Conservation (phyloP, 495 filamentous ascomycete species). For the Letharia columbiana region DNA sequence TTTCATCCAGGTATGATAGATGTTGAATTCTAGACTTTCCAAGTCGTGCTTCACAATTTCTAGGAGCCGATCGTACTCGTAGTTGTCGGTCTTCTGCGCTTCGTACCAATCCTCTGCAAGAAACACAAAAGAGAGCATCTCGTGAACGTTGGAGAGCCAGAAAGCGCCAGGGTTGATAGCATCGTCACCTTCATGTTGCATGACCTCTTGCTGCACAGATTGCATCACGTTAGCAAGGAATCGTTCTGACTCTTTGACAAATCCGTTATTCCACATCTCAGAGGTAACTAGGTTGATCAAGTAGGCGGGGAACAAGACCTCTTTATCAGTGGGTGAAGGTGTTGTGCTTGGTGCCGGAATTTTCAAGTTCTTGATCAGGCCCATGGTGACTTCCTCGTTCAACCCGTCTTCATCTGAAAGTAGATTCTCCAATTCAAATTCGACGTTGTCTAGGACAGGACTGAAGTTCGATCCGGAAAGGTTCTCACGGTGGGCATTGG, state of each 20-base stretch:
- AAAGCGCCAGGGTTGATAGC: constrained; percentile 96
- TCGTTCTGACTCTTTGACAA: constrained; percentile 97
- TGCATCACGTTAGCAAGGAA: constrained; percentile 99
- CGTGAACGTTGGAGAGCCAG: constrained; percentile 98
- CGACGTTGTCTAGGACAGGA: constrained; percentile 76
- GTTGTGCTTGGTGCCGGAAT: constrained; percentile 73
- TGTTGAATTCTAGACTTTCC: constrained; percentile 98
- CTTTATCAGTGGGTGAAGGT: constrained; percentile 90
- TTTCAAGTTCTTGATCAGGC: constrained; percentile 90
- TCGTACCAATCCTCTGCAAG: constrained; percentile 99
- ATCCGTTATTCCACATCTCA: constrained; percentile 99
- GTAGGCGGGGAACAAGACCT: constrained; percentile 96
- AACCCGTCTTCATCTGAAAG: constrained; percentile 90
- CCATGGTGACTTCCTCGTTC: constrained; percentile 93
- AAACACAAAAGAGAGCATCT: constrained; percentile 99
- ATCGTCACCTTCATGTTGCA: constrained; percentile 96
- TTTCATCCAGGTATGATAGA: constrained; percentile 99
- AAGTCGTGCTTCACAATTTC: constrained; percentile 99
- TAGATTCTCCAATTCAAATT: constrained; percentile 85
- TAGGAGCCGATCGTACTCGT: constrained; percentile 93
- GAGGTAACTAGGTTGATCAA: constrained; percentile 98
- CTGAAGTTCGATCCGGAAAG: constrained; percentile 61
- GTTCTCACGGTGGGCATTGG: constrained; percentile 52
- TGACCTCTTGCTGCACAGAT: constrained; percentile 96
- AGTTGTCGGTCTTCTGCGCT: constrained; percentile 97